Percentiles rank a stretch among this genome's conserved stretches.
These are phyloP conservation scores for Epichloe amarillans DNA, from an alignment of 2,329 filamentous ascomycete genomes.

Conservation along the genomic window DNA sequence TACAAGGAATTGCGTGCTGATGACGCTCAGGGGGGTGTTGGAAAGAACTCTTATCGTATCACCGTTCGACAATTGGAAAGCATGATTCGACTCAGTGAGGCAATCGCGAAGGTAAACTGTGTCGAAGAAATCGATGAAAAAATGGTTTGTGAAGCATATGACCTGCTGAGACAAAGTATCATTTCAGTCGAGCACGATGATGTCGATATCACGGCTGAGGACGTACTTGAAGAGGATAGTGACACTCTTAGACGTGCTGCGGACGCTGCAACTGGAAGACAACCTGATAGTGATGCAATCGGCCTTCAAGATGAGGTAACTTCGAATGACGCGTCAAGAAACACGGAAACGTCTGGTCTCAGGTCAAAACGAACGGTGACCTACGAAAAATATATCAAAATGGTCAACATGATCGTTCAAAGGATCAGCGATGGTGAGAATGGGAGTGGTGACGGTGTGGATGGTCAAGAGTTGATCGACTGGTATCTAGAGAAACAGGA, in stretches of 20 bases:
- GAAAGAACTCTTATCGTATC: constrained; percentile 92
- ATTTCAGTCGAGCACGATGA: constrained; percentile 98
- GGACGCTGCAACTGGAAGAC: constrained; percentile 29
- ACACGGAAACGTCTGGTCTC: constrained; percentile 12
- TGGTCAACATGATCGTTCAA: constrained; percentile 74
- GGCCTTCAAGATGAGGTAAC: constrained; percentile 22
- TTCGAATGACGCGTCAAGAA: constrained; percentile 20
- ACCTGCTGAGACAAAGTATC: constrained; percentile 83
- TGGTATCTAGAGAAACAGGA: constrained; percentile 94
- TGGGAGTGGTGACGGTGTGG: constrained; percentile 65
- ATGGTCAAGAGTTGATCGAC: constrained; percentile 64
- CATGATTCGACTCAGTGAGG: constrained; percentile 88
- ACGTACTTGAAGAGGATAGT: constrained; percentile 34
- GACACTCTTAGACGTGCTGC: constrained; percentile 29
- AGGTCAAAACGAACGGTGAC: constrained; percentile 73
- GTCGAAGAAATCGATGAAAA: constrained; percentile 74
- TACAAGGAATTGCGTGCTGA: constrained; percentile 93
- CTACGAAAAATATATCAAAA: constrained; percentile 86
- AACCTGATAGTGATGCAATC: constrained; percentile 32
- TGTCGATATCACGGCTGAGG: constrained; percentile 78
- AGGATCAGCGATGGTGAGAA: constrained; percentile 75
- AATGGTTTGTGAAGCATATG: constrained; percentile 87
- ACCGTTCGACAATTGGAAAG: constrained; percentile 93
- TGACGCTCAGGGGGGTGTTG: constrained; percentile 91
- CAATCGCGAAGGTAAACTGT: constrained; percentile 97